phyloP scores from a whole-genome alignment of 345 rosid species.

The Moricandia moricandioides region DNA sequence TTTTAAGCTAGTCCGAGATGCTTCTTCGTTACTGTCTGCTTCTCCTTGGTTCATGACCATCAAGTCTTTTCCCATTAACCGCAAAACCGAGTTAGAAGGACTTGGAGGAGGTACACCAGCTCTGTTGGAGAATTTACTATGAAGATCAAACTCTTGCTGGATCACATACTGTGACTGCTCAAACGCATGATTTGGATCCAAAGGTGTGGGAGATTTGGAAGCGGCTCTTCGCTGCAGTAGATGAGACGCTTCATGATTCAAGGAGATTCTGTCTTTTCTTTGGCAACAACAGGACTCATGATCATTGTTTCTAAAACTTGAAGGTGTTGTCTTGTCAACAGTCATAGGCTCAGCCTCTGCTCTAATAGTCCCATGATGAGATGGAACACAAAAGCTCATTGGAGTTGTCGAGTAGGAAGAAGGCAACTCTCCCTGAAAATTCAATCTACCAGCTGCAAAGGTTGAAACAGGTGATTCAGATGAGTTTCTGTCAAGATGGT shows the following conservation, averaged over 20 bases:
- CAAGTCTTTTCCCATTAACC: conserved; percentile 97
- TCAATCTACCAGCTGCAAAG: conserved; percentile 47
- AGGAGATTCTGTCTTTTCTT: conserved; percentile 62
- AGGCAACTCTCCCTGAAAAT: conserved; percentile 38
- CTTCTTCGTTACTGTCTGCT: conserved; percentile 35
- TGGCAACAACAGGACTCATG: conserved; percentile 83
- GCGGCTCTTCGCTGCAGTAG: conserved; percentile 55
- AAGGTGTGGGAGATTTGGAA: conserved; percentile 30
- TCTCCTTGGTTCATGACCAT: conserved; percentile 91
- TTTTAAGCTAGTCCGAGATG: conserved; percentile 31
- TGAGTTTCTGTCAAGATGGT: conserved; percentile 70
- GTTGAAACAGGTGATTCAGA: conserved; percentile 90
- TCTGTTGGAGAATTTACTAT: conserved; percentile 21
- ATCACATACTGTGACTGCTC: conserved; percentile 33
- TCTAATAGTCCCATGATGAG: conserved; percentile 32
- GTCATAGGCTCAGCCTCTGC: background rate
- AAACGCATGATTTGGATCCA: conserved; percentile 36
- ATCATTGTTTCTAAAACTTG: conserved; percentile 43
- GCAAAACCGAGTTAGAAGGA: conserved; percentile 72
- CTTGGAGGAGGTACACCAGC: conserved; percentile 57
- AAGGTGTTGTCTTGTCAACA: conserved; percentile 48
- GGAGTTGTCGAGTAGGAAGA: conserved; percentile 34
- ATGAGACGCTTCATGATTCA: conserved; percentile 57
- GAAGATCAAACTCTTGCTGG: conserved; percentile 31
- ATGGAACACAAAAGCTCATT: conserved; percentile 39